Base-by-base conservation (phyloP, 305 asterid genomes). In the Fraxinus sp. region DNA sequence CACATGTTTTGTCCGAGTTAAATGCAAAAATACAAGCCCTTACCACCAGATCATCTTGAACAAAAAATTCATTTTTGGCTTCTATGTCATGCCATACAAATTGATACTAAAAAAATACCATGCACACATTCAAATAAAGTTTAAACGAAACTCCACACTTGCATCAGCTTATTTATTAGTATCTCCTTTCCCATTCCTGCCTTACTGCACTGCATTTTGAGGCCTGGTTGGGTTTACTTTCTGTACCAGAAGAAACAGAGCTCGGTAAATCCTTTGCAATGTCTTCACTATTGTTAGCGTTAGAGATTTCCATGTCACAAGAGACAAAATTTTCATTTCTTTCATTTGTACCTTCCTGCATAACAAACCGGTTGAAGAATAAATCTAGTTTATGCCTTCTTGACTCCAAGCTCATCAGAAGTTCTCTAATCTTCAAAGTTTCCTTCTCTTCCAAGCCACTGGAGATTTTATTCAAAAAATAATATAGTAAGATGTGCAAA, bases 371-470 rank as follows among this genome's bases (percentile, higher is more conserved):
- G n/a, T 76, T 26, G n/a, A 46, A 37, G 2, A 79, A 8, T 14
- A 10, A 14, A 3, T 86, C 85, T 1, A 86, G 6, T 81, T 76
- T 49, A 37, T 83, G 83, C 76, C 76, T 30, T 46, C 26, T 64
- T 22, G 75, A 72, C 46, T 57, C 76, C 66, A 84, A 80, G n/a
- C 57, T 79, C 77, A 37, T 79, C 75, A 81, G 35, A 52, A 59
- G 22, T 57, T 46, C 80, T 78, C 64, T 77, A 39, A 84, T 36
- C 43, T 39, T 35, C 11, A 20, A 7, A 79, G 80, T 3, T 16
- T 78, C 68, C 77, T 82, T 26, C 55, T 14, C 32, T 41, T 74
- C 83, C 35, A 13, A 35, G 11, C 75, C 74, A 64, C 91, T 88
- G 85, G 74, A 80, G 43, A 77, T 68, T 46, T 24, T 33, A 20